These are phyloP conservation scores for Calocybe gangraenosa DNA, from an alignment of 768 basidiomycete genomes.

Conservation along the genomic window DNA sequence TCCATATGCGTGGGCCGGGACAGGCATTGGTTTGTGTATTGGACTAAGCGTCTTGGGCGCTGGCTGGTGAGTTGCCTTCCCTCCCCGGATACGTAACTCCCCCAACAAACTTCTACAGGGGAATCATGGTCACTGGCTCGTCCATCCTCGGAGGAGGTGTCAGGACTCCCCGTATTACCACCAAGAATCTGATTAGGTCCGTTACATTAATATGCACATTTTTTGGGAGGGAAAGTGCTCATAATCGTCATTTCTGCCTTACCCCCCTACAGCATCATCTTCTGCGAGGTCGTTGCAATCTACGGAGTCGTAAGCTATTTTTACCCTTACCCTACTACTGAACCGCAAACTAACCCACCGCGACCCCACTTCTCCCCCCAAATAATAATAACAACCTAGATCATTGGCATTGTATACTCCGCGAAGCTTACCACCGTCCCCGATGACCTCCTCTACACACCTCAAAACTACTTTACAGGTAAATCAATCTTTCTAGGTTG, in stretches of 20 bases:
- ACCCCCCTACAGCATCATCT: slow-evolving; percentile 72
- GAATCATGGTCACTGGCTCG: slow-evolving; percentile 95
- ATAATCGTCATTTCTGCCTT: background rate
- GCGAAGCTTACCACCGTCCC: slow-evolving; percentile 66
- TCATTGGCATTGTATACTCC: slow-evolving; percentile 95
- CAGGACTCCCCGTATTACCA: slow-evolving; percentile 86
- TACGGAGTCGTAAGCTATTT: slow-evolving; percentile 78
- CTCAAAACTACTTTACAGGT: slow-evolving; percentile 92
- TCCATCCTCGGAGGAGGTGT: slow-evolving; percentile 97
- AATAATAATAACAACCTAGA: slow-evolving; percentile 47
- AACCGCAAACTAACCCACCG: too few relatives aligned
- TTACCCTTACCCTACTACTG: too few relatives aligned
- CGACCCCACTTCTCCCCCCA: too few relatives aligned
- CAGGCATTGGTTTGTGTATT: slow-evolving; percentile 89
- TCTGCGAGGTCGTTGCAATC: slow-evolving; percentile 99
- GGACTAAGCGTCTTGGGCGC: slow-evolving; percentile 93
- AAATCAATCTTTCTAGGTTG: slow-evolving; percentile 3
- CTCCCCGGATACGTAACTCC: slow-evolving; percentile 8
- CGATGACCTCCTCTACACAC: slow-evolving; percentile 71
- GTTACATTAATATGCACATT: slow-evolving; percentile 16
- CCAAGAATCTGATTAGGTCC: slow-evolving; percentile 96
- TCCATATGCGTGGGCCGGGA: slow-evolving; percentile 89
- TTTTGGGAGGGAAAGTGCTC: too few relatives aligned
- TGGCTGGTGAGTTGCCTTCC: slow-evolving; percentile 67
- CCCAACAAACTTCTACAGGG: slow-evolving; percentile 48